Conservation (phyloP, 2,329 filamentous ascomycete genomes). For the Cercospora sp. region DNA sequence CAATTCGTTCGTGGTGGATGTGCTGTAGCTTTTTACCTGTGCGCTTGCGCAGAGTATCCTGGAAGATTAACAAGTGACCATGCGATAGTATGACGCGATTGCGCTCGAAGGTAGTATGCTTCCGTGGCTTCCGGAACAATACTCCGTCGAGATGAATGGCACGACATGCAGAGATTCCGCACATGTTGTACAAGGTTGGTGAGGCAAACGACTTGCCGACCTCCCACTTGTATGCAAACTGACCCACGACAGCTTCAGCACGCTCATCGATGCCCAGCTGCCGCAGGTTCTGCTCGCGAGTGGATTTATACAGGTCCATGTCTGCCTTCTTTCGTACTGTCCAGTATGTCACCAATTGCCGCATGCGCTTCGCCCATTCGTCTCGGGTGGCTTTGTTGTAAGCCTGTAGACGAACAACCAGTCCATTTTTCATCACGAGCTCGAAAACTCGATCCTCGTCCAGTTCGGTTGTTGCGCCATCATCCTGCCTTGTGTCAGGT, state of each 20-base stretch:
- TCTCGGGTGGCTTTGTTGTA: conserved; percentile 59
- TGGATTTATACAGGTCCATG: conserved; percentile 57
- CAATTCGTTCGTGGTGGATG: conserved; percentile 63
- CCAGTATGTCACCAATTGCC: conserved; percentile 62
- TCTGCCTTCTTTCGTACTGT: conserved; percentile 57
- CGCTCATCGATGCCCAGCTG: conserved; percentile 65
- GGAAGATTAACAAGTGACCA: conserved; percentile 63
- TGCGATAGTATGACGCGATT: conserved; percentile 61
- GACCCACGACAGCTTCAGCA: conserved; percentile 63
- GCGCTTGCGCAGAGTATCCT: conserved; percentile 56
- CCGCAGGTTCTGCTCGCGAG: conserved; percentile 59
- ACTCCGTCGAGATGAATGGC: conserved; percentile 62
- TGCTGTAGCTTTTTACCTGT: conserved; percentile 59
- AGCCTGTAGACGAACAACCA: conserved; percentile 59
- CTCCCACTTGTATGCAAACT: conserved; percentile 68
- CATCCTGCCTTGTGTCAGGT: conserved; percentile 42
- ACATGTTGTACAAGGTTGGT: conserved; percentile 66
- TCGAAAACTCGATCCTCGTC: conserved; percentile 62
- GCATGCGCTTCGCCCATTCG: conserved; percentile 62
- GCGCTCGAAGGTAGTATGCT: conserved; percentile 61
- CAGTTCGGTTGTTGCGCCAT: conserved; percentile 55
- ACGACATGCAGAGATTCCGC: conserved; percentile 63
- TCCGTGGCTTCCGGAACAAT: conserved; percentile 64
- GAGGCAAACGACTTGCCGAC: conserved; percentile 64
- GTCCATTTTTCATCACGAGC: conserved; percentile 60